Percentiles rank a stretch among this genome's conserved stretches.
phyloP scores from a whole-genome alignment of 805 yeast species.

The Candida yuanshanica region DNA sequence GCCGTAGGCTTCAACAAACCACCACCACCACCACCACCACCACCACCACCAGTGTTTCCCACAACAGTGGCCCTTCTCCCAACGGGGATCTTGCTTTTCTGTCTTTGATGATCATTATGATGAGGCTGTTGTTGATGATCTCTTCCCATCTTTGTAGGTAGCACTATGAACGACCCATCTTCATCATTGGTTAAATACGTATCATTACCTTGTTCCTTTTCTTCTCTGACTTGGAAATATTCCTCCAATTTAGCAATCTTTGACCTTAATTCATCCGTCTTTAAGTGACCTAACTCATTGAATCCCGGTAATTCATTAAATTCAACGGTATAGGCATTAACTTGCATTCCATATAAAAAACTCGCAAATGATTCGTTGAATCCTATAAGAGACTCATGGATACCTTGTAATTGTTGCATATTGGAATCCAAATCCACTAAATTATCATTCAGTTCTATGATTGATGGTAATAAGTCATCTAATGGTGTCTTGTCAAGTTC shows the following conservation, averaged over 20 bases:
- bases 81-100: constrained; percentile 10
- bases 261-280: constrained; percentile 14
- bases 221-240: constrained; percentile 12
- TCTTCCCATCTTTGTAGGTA: constrained; percentile 14
- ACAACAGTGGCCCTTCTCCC: constrained; percentile 5
- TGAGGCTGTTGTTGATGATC: constrained; percentile 6
- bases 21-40: background rate
- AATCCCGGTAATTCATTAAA: constrained; percentile 31
- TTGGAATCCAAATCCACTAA: constrained; percentile 52
- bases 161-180: constrained; percentile 25
- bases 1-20: constrained; percentile 17
- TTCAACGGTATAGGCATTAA: constrained; percentile 87
- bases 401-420: constrained; percentile 47
- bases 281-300: constrained; percentile 8
- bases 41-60: constrained; percentile 8
- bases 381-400: constrained; percentile 55
- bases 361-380: constrained; percentile 79
- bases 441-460: constrained; percentile 42
- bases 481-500: constrained; percentile 36
- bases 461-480: constrained; percentile 34
- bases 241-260: constrained; percentile 18
- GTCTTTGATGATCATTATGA: background rate
- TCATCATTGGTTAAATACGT: constrained; percentile 29
- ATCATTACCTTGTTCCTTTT: constrained; percentile 11
- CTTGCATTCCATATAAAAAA: constrained; percentile 70